These are phyloP conservation scores for Pyronema domesticum DNA, from an alignment of 495 filamentous ascomycete genomes.

Conservation along the genomic window DNA sequence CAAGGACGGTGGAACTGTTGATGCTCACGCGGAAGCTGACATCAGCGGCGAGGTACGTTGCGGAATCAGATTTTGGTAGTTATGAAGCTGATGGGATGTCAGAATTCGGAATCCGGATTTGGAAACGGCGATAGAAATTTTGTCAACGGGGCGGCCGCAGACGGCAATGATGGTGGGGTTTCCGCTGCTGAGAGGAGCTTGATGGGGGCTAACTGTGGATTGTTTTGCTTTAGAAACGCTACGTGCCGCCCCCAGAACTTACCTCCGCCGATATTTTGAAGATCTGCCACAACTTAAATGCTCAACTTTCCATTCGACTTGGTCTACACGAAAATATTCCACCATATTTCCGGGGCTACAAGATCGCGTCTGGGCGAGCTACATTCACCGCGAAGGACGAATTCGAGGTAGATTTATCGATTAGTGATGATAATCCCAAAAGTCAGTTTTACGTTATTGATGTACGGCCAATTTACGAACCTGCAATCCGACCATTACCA, in stretches of 20 bases:
- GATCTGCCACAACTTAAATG: constrained; percentile 62
- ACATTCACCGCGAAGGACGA: constrained; percentile 70
- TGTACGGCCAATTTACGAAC: constrained; percentile 65
- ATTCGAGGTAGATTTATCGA: constrained; percentile 82
- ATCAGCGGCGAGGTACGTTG: constrained; percentile 28
- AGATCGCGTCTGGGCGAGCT: constrained; percentile 57
- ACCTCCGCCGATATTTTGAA: constrained; percentile 45
- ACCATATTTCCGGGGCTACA: constrained; percentile 49
- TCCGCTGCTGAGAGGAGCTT: not conserved
- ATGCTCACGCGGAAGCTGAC: constrained; percentile 49
- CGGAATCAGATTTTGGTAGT: not conserved
- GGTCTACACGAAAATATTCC: constrained; percentile 62
- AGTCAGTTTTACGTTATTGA: constrained; percentile 88
- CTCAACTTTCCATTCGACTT: constrained; percentile 59
- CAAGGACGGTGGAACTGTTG: constrained; percentile 39
- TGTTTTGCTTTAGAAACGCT: constrained; percentile 39
- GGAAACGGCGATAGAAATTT: constrained; percentile 66
- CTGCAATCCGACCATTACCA: constrained; percentile 41
- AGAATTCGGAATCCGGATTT: constrained; percentile 78
- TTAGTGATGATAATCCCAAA: constrained; percentile 59
- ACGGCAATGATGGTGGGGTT: constrained; percentile 27
- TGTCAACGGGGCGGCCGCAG: constrained; percentile 52
- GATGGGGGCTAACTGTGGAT: constrained; percentile 16
- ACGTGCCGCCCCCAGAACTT: constrained; percentile 56
- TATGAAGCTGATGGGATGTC: not conserved